A percentile compares a stretch with the other conserved stretches of the same genome.
Conservation (phyloP, 192 early-diverging fungal genomes). For the Jimgerdemannia lactiflua region DNA sequence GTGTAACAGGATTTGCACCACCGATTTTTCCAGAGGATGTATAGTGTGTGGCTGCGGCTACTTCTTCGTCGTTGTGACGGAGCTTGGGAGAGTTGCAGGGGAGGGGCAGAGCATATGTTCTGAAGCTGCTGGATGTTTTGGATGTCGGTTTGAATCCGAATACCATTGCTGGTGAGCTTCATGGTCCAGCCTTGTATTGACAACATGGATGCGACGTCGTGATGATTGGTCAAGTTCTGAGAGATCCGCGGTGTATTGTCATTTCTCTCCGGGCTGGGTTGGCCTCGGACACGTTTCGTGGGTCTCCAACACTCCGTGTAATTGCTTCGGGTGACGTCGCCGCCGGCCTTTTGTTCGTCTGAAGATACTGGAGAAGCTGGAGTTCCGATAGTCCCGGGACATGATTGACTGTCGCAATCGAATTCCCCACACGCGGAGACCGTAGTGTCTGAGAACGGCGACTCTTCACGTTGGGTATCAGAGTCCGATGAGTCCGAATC, state of each 20-base stretch:
- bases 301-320: neutral
- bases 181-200: neutral
- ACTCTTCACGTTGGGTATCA: neutral
- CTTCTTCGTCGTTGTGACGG: neutral
- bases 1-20: neutral
- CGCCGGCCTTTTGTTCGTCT: too few species aligned
- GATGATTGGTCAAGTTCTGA: too few species aligned
- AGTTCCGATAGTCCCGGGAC: too few species aligned
- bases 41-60: neutral
- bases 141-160: neutral
- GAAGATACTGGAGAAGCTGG: neutral
- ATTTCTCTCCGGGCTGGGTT: too few species aligned
- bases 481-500: neutral
- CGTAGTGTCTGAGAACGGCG: neutral
- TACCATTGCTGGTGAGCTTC: neutral
- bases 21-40: neutral
- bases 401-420: too few species aligned
- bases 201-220: neutral
- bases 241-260: too few species aligned
- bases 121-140: neutral
- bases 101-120: neutral
- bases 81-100: neutral
- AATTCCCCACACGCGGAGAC: too few species aligned
- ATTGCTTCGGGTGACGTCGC: too few species aligned
- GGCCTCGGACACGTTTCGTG: neutral